Conservation (phyloP, 169 alveolate genomes). For the Cyclospora cayetanensis region DNA sequence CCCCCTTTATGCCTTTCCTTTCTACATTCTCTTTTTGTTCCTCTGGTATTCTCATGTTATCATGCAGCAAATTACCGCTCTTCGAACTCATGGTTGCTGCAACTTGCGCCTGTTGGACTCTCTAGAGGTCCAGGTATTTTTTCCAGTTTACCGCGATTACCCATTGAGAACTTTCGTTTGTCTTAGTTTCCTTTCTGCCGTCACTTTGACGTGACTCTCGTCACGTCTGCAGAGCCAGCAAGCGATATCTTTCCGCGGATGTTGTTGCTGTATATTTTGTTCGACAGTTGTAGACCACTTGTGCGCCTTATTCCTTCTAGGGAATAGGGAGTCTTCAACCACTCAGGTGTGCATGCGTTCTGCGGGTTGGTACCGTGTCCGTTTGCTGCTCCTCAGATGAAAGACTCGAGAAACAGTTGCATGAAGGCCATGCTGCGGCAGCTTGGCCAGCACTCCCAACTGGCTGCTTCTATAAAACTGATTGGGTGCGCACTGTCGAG, state of each 20-base stretch:
- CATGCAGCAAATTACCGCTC: slow-evolving; percentile 40
- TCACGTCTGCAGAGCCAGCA: background rate
- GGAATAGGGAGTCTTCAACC: no score
- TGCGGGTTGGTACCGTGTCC: no score
- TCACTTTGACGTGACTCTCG: background rate
- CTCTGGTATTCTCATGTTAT: background rate
- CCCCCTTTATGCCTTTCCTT: background rate
- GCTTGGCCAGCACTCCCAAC: slow-evolving; percentile 45
- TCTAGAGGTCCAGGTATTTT: slow-evolving; percentile 25
- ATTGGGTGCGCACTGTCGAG: slow-evolving; percentile 40
- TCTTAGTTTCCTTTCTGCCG: background rate
- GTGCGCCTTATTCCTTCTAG: no score
- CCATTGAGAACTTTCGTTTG: background rate
- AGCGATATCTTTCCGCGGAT: no score
- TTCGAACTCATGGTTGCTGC: slow-evolving; percentile 46
- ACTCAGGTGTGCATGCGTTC: no score
- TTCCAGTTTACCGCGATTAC: no score
- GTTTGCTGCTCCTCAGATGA: slow-evolving; percentile 18
- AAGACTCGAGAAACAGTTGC: slow-evolving; percentile 40
- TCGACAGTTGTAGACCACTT: no score
- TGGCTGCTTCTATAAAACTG: slow-evolving; percentile 44
- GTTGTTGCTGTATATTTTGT: no score
- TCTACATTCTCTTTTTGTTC: background rate
- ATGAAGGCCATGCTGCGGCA: slow-evolving; percentile 53
- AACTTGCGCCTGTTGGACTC: slow-evolving; percentile 16